Percentiles rank a stretch among this genome's conserved stretches.
Evolutionary conservation across 306 rosid genomes (phyloP).

Genomic region (Alnus rubra): DNA sequence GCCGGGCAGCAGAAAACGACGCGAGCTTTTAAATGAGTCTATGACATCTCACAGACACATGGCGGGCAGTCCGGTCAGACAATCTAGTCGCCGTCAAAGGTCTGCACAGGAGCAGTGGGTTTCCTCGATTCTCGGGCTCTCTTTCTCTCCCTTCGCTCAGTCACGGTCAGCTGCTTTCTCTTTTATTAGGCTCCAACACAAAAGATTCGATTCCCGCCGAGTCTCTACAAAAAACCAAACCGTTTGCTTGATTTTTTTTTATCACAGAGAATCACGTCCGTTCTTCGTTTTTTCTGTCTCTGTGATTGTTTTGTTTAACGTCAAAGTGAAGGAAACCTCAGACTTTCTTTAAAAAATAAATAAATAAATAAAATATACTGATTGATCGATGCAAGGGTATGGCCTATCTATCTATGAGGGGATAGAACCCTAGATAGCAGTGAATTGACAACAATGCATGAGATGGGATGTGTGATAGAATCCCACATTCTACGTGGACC

Average conservation of each 20-base stretch:
- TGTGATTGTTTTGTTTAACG: background rate
- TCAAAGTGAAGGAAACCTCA: too few species aligned
- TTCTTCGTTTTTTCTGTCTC: too few species aligned
- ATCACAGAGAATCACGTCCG: too few species aligned
- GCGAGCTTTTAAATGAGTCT: conserved; percentile 29
- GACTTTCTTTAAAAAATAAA: too few species aligned
- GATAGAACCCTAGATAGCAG: conserved; percentile 15
- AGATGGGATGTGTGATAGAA: conserved; percentile 41
- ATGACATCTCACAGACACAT: background rate
- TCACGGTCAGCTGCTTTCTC: conserved; percentile 29
- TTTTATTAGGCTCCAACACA: background rate
- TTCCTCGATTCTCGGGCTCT: conserved; percentile 51
- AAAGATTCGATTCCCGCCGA: conserved; percentile 26
- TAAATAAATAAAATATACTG: too few species aligned
- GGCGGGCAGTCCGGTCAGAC: conserved; percentile 49
- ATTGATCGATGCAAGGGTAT: too few species aligned
- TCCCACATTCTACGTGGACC: conserved; percentile 59
- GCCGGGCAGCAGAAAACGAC: conserved; percentile 60
- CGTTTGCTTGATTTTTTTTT: background rate
- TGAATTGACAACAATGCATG: conserved; percentile 43
- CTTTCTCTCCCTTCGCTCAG: conserved; percentile 21
- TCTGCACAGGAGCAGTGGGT: conserved; percentile 28
- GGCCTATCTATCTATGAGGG: too few species aligned
- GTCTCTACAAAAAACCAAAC: conserved; percentile 20
- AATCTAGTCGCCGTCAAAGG: conserved; percentile 46